These are phyloP conservation scores for Solanum ossicruentum DNA, from an alignment of 257 asterid genomes.

Conservation along the genomic window DNA sequence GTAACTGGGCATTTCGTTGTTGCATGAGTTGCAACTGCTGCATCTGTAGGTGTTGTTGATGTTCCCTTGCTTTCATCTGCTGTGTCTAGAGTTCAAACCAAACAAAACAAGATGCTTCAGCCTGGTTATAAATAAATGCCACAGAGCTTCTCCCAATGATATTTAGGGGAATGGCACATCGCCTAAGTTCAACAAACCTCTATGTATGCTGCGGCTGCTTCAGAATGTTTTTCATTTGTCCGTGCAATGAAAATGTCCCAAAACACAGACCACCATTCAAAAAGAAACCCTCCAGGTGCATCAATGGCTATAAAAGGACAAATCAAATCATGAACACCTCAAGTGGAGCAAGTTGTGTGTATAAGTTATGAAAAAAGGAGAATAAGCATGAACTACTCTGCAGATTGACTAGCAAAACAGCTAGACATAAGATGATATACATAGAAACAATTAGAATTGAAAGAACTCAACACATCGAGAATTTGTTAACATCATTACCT, in stretches of 20 bases:
- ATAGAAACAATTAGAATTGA: background rate
- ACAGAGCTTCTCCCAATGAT: background rate
- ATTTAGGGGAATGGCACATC: background rate
- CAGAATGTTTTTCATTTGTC: slow-evolving; percentile 97
- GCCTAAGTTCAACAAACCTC: slow-evolving; percentile 47
- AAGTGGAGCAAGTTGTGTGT: background rate
- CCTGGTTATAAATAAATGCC: background rate
- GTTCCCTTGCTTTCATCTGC: slow-evolving; percentile 91
- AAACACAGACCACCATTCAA: slow-evolving; percentile 99
- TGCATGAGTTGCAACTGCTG: slow-evolving; percentile 95
- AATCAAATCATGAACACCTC: background rate
- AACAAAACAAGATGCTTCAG: background rate
- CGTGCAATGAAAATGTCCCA: slow-evolving; percentile 99
- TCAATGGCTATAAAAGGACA: slow-evolving; percentile 63
- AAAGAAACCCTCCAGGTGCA: slow-evolving; percentile 99
- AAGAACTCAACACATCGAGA: background rate
- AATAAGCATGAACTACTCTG: background rate
- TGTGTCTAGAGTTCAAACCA: slow-evolving; percentile 49
- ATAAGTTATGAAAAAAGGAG: background rate
- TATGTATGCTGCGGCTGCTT: slow-evolving; percentile 95
- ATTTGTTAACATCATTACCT: slow-evolving; percentile 33
- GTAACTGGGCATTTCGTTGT: slow-evolving; percentile 85
- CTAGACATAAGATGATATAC: background rate
- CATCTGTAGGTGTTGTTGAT: slow-evolving; percentile 87
- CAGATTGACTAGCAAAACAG: background rate